These are phyloP conservation scores for Phaeomoniella chlamydospora DNA, from an alignment of 2,329 filamentous ascomycete species.

Conservation along the genomic window DNA sequence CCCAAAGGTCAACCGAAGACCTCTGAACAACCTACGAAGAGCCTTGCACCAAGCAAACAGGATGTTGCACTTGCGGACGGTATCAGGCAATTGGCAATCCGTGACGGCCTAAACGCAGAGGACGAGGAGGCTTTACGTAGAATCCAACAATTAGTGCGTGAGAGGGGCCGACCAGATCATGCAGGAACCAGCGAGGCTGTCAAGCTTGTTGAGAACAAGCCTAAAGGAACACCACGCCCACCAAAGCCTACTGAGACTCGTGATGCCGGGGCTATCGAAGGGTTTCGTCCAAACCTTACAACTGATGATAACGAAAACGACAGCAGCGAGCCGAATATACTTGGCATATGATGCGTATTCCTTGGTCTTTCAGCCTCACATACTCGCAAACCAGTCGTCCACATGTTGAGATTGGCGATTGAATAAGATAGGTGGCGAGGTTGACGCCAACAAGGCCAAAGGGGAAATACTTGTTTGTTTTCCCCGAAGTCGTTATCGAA, in stretches of 20 bases:
- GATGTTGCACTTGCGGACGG: conserved; percentile 10
- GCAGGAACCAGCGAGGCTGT: background rate
- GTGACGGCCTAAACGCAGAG: conserved; percentile 6
- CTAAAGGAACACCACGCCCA: background rate
- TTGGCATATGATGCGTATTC: too few species aligned
- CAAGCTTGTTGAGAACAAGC: background rate
- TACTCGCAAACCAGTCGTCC: too few species aligned
- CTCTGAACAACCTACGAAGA: background rate
- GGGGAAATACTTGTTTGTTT: too few species aligned
- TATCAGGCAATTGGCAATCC: conserved; percentile 4
- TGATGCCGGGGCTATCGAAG: background rate
- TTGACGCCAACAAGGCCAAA: too few species aligned
- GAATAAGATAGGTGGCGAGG: too few species aligned
- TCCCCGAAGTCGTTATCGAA: too few species aligned
- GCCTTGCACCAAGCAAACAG: background rate
- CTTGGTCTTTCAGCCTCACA: too few species aligned
- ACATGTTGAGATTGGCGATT: too few species aligned
- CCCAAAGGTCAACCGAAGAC: conserved; percentile 15
- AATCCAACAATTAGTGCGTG: conserved; percentile 30
- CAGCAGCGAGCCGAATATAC: too few species aligned
- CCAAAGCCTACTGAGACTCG: background rate
- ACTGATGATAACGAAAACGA: conserved; percentile 1
- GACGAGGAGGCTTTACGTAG: background rate
- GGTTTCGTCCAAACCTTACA: background rate
- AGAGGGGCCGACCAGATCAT: conserved; percentile 25